Base-by-base conservation (phyloP, 148 eudicot species). In the Silene uniflora region DNA sequence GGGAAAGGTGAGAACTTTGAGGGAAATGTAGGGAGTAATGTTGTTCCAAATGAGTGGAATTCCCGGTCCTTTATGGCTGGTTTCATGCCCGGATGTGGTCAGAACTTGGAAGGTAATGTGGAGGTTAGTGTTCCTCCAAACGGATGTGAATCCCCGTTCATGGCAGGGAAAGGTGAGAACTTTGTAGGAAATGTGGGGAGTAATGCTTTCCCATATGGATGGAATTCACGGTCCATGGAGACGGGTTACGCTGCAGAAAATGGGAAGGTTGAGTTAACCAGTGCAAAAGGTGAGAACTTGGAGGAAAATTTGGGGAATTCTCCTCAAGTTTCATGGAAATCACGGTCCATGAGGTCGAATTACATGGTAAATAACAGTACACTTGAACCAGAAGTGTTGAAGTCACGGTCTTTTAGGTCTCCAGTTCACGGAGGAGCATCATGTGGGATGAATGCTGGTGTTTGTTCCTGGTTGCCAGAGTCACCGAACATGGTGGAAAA, bases 241-340 rank as follows among this genome's bases (percentile, higher is more conserved):
- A 19, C 9, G 4, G 62, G 73, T 71, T 71, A 23, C 46, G 72
- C 52, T 67, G 88, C 44, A 54, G 85, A 35, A 25, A 24, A 24
- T 23, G 72, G 58, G 18, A 52, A 44, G 7, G 44, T 68, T 68
- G 71, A 44, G 71, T 5, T 68, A 44, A 1, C 3, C 19, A 69
- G 60, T 62, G 81, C 35, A 12, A 77, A 83, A 71, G 86, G 88
- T 71, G 83, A 81, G 63, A 84, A 75, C 76, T 84, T 92, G 75
- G 84, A 80, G 64, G 86, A 78, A 79, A 78, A 75, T 81, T 75
- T 74, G 76, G 78, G 74, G n/a, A 17, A 32, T 66, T 54, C 25
- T 66, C 24, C 68, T 9, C 58, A 14, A 62, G 42, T 3, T 25
- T 25, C 42, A n/a, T 18, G 11, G 32, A 76, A 69, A 62, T 61